Conservation (phyloP, 257 asterid genomes). For the Solanum sejunctum region DNA sequence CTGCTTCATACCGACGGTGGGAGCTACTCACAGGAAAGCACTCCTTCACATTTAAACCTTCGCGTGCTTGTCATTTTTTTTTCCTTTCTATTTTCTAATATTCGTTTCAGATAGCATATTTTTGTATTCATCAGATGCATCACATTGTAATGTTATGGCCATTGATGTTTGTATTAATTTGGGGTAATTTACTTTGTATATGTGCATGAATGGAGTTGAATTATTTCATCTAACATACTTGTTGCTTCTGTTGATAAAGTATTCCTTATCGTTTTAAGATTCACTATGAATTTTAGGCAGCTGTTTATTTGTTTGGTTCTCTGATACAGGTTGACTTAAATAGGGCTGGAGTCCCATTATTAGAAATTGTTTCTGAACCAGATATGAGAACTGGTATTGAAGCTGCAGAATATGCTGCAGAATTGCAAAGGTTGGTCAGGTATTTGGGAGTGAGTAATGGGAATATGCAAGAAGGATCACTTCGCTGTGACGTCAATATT, state of each 20-base stretch:
- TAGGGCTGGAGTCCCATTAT: conserved; percentile 97
- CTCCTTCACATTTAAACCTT: background rate
- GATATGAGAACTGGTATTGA: conserved; percentile 97
- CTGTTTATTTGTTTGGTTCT: background rate
- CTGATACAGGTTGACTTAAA: conserved; percentile 81
- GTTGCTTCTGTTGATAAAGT: background rate
- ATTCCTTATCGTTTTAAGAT: background rate
- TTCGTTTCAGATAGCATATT: background rate
- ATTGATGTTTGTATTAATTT: background rate
- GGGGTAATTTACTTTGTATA: background rate
- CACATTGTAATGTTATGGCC: background rate
- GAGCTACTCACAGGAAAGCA: conserved; percentile 62
- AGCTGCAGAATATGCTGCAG: conserved; percentile 97
- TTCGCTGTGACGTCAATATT: conserved; percentile 93
- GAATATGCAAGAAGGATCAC: conserved; percentile 97
- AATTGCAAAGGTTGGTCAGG: conserved; percentile 87
- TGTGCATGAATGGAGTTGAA: background rate
- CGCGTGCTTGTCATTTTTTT: background rate
- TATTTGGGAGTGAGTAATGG: conserved; percentile 94
- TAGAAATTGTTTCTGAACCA: conserved; percentile 97
- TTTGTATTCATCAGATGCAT: background rate
- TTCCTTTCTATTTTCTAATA: background rate
- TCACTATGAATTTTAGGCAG: background rate
- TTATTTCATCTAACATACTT: background rate
- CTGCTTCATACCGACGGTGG: conserved; percentile 72